phyloP scores from a whole-genome alignment of 2,329 filamentous ascomycete species.

The Monosporascus ibericus region DNA sequence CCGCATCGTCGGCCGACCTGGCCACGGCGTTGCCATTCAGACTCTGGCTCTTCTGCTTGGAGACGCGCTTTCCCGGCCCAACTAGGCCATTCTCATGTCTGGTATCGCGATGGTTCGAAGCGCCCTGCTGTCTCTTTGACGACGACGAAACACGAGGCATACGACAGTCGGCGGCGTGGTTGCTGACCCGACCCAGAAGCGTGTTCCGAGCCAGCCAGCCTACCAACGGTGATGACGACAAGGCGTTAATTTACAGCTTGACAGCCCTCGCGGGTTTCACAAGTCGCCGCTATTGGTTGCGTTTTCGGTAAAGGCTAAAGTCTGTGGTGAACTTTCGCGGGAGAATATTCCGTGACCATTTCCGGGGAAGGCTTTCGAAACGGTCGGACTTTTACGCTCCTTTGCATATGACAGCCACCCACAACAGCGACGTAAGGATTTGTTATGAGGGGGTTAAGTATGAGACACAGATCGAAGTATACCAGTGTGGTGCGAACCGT shows the following conservation, averaged over 20 bases:
- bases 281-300: not conserved
- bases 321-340: not conserved
- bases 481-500: not conserved
- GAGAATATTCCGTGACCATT: not conserved
- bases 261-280: not conserved
- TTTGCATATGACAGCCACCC: not conserved
- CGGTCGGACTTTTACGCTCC: not conserved
- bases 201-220: slow-evolving; percentile 37
- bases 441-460: not conserved
- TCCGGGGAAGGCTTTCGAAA: not conserved
- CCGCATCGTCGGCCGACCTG: slow-evolving; percentile 24
- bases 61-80: slow-evolving; percentile 62
- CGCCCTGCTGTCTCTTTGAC: slow-evolving; percentile 57
- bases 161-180: slow-evolving; percentile 30
- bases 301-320: not conserved
- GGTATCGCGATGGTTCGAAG: slow-evolving; percentile 59
- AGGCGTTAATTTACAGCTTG: not conserved
- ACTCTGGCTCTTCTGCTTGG: slow-evolving; percentile 40
- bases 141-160: slow-evolving; percentile 57
- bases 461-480: not conserved
- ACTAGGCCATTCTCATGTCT: slow-evolving; percentile 86
- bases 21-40: slow-evolving; percentile 30
- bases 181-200: slow-evolving; percentile 37
- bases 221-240: slow-evolving; percentile 10
- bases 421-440: not conserved